These are phyloP conservation scores for Leccinellum rugosiceps DNA, from an alignment of 768 basidiomycete genomes.

Conservation along the genomic window DNA sequence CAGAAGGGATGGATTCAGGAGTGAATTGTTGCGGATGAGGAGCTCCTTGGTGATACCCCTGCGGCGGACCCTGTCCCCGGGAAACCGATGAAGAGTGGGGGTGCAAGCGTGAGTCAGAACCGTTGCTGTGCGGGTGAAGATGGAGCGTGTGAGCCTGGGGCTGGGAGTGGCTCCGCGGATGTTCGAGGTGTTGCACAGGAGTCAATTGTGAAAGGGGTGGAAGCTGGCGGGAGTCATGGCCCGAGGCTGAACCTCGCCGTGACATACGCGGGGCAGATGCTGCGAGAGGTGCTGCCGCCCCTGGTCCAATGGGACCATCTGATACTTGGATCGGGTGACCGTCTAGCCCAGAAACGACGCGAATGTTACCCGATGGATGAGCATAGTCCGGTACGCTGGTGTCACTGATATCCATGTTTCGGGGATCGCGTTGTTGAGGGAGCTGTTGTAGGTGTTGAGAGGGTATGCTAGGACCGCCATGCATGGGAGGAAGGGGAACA, in stretches of 20 bases:
- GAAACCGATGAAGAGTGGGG: conserved; percentile 53
- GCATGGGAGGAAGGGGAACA: conserved; percentile 30
- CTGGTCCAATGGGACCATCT: conserved; percentile 48
- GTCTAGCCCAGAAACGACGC: conserved; percentile 46
- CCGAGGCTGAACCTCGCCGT: conserved; percentile 39
- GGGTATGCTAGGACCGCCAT: conserved; percentile 36
- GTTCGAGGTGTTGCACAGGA: conserved; percentile 39
- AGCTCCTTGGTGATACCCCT: conserved; percentile 35
- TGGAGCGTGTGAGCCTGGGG: conserved; percentile 39
- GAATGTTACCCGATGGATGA: conserved; percentile 46
- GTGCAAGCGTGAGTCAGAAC: conserved; percentile 44
- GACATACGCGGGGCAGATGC: conserved; percentile 40
- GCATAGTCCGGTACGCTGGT: conserved; percentile 47
- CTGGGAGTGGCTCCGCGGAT: conserved; percentile 33
- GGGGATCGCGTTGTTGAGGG: conserved; percentile 34
- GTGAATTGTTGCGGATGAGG: conserved; percentile 44
- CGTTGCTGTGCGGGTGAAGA: conserved; percentile 39
- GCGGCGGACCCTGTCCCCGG: conserved; percentile 39
- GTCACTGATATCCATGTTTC: conserved; percentile 47
- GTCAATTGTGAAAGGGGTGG: conserved; percentile 48
- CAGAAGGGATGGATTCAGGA: conserved; percentile 43
- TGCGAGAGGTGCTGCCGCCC: conserved; percentile 36
- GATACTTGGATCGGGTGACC: conserved; percentile 47
- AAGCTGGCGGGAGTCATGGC: conserved; percentile 48
- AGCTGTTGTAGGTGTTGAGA: conserved; percentile 31